Evolutionary conservation across 2,329 filamentous ascomycete species (phyloP), one percentile per base, ranked within the genome.

Genomic region (Penicillium digitatum): DNA sequence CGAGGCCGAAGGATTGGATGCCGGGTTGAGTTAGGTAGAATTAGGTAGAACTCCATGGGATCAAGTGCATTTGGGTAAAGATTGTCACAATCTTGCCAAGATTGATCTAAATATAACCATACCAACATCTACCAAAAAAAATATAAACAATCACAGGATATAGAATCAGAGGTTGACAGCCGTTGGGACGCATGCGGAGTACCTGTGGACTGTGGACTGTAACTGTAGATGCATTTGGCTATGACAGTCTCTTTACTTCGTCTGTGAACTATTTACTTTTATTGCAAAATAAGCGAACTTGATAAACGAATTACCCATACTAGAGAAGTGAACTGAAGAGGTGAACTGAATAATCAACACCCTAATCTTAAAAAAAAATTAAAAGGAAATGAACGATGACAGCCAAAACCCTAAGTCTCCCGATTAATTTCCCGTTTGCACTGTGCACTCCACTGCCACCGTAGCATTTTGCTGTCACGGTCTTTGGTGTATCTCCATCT

Each of bases 1-100:
- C 60, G 59, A 48, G 60, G 57, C 27, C 26, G 18, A 52, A 43
- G 47, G 52, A 60, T 61, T 62, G 60, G 59, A 27, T 37, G 20
- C 24, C 16, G 16, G 3, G 46, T 38, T 22, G 12, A 48, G 45
- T 24, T 31, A 46, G 2, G 16, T 34, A 32, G 27, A n/a, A n/a
- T n/a, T n/a, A n/a, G n/a, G n/a, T n/a, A 37, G 18, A 9, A 37
- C 34, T 27, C 6, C 26, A 5, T 18, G 6, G 18, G 2, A 18
- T 18, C 8, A 37, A 38, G 37, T 16, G 37, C 37, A 39, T 39
- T 39, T 39, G 37, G 20, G 22, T 29, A 26, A 44, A 29, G 18
- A 44, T 29, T 24, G 20, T 16, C 38, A 24, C 5, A 9, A 9
- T 8, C 14, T 22, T 14, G n/a, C 12, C 11, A 4, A n/a, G n/a